These are phyloP conservation scores for Violaceomyces palustris DNA, from an alignment of 1,284 basidiomycete species.

Conservation along the genomic window DNA sequence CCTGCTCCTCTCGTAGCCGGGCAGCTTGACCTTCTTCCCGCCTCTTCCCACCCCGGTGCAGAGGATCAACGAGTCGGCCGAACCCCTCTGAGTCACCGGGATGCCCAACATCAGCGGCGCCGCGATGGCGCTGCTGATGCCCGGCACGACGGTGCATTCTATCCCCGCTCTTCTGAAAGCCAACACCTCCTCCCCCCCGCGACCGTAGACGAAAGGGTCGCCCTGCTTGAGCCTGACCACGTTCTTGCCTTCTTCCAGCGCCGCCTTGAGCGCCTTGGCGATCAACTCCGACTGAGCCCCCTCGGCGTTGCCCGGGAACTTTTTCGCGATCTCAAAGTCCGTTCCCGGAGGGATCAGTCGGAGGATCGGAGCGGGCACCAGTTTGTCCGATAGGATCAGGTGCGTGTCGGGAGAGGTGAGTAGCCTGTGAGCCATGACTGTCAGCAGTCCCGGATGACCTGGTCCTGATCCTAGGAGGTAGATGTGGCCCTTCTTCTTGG, in stretches of 20 bases:
- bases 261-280: slow-evolving; percentile 78
- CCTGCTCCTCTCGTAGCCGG: slow-evolving; percentile 75
- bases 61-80: slow-evolving; percentile 78
- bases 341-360: slow-evolving; percentile 70
- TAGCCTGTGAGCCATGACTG: slow-evolving; percentile 74
- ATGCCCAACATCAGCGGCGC: slow-evolving; percentile 84
- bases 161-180: slow-evolving; percentile 81
- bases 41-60: slow-evolving; percentile 88
- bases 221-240: slow-evolving; percentile 95
- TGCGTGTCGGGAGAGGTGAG: slow-evolving; percentile 69
- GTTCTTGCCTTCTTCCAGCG: slow-evolving; percentile 67
- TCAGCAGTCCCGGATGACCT: slow-evolving; percentile 86
- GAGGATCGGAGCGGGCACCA: slow-evolving; percentile 86
- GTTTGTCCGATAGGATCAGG: slow-evolving; percentile 87
- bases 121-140: slow-evolving; percentile 80
- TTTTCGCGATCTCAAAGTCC: slow-evolving; percentile 73
- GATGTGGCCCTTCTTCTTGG: slow-evolving; percentile 28
- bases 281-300: slow-evolving; percentile 90
- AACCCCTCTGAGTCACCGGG: slow-evolving; percentile 90
- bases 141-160: slow-evolving; percentile 78
- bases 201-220: slow-evolving; percentile 88
- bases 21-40: slow-evolving; percentile 76
- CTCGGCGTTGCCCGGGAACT: slow-evolving; percentile 96
- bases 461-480: slow-evolving; percentile 89
- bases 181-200: slow-evolving; percentile 88